These are phyloP conservation scores for Juglanconis oblonga DNA, from an alignment of 2,329 filamentous ascomycete genomes.

Conservation along the genomic window DNA sequence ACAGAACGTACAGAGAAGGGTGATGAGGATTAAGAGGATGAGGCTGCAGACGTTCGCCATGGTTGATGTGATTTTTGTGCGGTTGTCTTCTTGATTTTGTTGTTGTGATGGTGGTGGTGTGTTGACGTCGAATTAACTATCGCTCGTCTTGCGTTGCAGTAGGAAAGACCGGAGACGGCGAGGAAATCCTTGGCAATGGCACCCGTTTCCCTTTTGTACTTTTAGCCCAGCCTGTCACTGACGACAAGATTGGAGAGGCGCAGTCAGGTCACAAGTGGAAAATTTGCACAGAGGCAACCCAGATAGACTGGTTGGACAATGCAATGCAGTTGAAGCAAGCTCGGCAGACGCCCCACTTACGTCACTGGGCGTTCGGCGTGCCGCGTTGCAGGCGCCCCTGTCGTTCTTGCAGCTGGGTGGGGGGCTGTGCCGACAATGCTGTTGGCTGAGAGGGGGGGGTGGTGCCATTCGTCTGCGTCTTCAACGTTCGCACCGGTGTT, in stretches of 20 bases:
- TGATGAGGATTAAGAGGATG: constrained; percentile 16
- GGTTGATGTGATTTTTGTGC: neutral
- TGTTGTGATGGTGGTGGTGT: neutral
- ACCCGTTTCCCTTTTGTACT: neutral
- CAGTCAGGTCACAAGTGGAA: neutral
- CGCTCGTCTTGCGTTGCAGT: too few relatives aligned
- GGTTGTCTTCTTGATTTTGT: neutral
- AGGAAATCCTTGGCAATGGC: too few relatives aligned
- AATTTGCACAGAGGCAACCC: neutral
- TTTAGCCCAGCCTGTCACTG: too few relatives aligned
- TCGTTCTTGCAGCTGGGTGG: too few relatives aligned
- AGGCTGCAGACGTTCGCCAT: neutral
- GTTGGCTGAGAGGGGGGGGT: too few relatives aligned
- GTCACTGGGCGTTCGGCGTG: neutral
- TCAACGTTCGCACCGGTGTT: too few relatives aligned
- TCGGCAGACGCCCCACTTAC: neutral
- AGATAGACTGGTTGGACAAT: neutral
- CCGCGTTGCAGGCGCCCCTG: neutral
- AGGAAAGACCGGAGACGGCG: too few relatives aligned
- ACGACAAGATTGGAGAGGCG: neutral
- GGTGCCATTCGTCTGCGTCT: too few relatives aligned
- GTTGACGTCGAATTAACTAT: too few relatives aligned
- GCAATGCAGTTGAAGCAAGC: neutral
- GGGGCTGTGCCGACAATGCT: too few relatives aligned
- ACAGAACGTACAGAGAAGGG: constrained; percentile 11